Conservation (phyloP, 768 basidiomycete species). For the Collybia sordida region DNA sequence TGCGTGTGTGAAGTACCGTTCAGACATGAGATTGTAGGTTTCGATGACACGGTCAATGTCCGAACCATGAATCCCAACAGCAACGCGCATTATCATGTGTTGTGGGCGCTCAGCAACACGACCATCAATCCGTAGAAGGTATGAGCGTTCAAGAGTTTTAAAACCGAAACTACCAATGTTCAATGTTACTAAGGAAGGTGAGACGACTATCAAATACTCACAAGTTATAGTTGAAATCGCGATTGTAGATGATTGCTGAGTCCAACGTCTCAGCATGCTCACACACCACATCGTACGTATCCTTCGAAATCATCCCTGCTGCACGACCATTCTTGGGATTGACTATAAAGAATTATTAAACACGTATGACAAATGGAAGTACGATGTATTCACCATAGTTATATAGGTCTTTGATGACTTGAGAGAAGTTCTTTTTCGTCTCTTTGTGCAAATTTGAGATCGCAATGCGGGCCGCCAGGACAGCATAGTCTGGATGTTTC, state of each 20-base stretch:
- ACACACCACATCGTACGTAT: conserved; percentile 80
- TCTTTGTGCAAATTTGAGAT: conserved; percentile 99
- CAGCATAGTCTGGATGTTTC: conserved; percentile 96
- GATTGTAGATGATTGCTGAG: conserved; percentile 95
- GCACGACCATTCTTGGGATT: conserved; percentile 92
- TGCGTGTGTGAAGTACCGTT: conserved; percentile 97
- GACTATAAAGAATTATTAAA: conserved; percentile 41
- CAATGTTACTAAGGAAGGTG: too few relatives aligned
- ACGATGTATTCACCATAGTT: conserved; percentile 61
- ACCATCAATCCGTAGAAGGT: conserved; percentile 91
- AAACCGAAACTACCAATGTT: conserved; percentile 80
- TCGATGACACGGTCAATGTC: conserved; percentile 89
- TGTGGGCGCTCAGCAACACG: conserved; percentile 97
- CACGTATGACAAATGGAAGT: neutral
- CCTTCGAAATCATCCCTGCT: conserved; percentile 89
- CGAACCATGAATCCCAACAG: conserved; percentile 91
- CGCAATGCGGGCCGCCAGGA: conserved; percentile 97
- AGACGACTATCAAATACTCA: conserved; percentile 33
- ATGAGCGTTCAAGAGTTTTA: conserved; percentile 98
- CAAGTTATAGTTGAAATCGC: conserved; percentile 98
- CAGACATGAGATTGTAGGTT: conserved; percentile 96
- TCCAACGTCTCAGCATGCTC: conserved; percentile 82
- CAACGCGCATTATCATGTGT: conserved; percentile 99
- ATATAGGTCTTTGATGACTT: conserved; percentile 90
- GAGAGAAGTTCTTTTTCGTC: conserved; percentile 95